Conservation (phyloP, 805 yeast genomes). For the Torulaspora gathmanii region DNA sequence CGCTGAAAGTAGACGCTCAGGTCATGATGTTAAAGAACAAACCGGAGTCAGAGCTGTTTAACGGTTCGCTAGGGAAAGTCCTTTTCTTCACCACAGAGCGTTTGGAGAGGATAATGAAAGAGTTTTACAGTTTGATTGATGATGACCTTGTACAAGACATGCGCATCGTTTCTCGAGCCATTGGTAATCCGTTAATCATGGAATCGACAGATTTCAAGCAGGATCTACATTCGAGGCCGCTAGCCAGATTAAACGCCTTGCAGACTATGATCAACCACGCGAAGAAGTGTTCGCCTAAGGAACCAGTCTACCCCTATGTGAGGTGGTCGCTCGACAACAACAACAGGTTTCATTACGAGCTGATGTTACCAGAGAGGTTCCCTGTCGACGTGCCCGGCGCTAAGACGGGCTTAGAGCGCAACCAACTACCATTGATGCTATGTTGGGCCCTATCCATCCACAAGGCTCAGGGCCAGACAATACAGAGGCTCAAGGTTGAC, state of each 20-base stretch:
- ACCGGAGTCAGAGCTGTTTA: slow-evolving; percentile 65
- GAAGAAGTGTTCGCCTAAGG: slow-evolving; percentile 16
- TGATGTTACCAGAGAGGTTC: slow-evolving; percentile 41
- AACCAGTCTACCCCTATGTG: slow-evolving; percentile 32
- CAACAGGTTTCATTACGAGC: slow-evolving; percentile 27
- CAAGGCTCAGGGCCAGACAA: slow-evolving; percentile 81
- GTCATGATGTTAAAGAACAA: slow-evolving; percentile 88
- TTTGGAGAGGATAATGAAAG: slow-evolving; percentile 23
- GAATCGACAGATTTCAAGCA: slow-evolving; percentile 29
- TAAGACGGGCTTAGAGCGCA: slow-evolving; percentile 38
- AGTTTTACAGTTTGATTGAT: slow-evolving; percentile 24
- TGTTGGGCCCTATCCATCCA: slow-evolving; percentile 86
- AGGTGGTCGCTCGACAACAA: slow-evolving; percentile 33
- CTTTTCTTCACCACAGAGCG: slow-evolving; percentile 36
- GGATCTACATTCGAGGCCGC: slow-evolving; percentile 26
- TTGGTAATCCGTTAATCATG: slow-evolving; percentile 19
- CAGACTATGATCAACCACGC: slow-evolving; percentile 22
- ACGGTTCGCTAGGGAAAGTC: slow-evolving; percentile 85
- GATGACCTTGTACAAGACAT: slow-evolving; percentile 32
- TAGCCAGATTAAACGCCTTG: slow-evolving; percentile 13
- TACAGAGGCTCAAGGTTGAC: slow-evolving; percentile 66
- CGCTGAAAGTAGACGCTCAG: slow-evolving; percentile 80
- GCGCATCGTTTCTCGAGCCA: slow-evolving; percentile 34
- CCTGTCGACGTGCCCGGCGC: slow-evolving; percentile 36
- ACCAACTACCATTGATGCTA: slow-evolving; percentile 63